These are phyloP conservation scores for Salix brachista DNA, from an alignment of 345 rosid species.

Conservation along the genomic window DNA sequence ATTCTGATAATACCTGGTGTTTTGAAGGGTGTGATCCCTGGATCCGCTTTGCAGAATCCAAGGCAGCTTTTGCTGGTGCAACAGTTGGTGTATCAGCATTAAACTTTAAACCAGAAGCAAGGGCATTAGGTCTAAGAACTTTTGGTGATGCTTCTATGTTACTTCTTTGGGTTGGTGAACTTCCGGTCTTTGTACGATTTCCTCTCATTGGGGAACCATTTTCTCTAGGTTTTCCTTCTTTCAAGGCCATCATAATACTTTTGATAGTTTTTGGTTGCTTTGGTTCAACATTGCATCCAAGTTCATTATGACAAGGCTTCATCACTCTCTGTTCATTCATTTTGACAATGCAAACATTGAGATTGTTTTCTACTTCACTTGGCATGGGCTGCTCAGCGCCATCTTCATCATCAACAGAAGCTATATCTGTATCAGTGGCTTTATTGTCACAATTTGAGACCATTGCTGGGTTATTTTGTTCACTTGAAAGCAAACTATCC, in stretches of 20 bases:
- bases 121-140: slow-evolving; percentile 51
- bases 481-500: slow-evolving; percentile 65
- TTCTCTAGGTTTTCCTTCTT: slow-evolving; percentile 88
- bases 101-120: slow-evolving; percentile 48
- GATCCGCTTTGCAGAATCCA: slow-evolving; percentile 47
- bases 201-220: slow-evolving; percentile 81
- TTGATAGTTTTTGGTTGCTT: slow-evolving; percentile 83
- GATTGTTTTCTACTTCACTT: slow-evolving; percentile 43
- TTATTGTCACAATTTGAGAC: slow-evolving; percentile 41
- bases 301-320: slow-evolving; percentile 44
- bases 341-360: slow-evolving; percentile 34
- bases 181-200: slow-evolving; percentile 45
- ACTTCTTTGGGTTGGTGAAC: slow-evolving; percentile 45
- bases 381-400: slow-evolving; percentile 39
- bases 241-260: slow-evolving; percentile 82
- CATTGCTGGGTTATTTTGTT: slow-evolving; percentile 34
- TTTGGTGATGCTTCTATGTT: slow-evolving; percentile 58
- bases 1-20: slow-evolving; percentile 54
- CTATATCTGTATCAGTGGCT: slow-evolving; percentile 49
- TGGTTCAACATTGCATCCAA: slow-evolving; percentile 43
- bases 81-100: slow-evolving; percentile 37
- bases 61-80: slow-evolving; percentile 43
- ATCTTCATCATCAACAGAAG: slow-evolving; percentile 63
- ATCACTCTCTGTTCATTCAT: slow-evolving; percentile 42
- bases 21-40: slow-evolving; percentile 56